phyloP scores from a whole-genome alignment of 1,284 basidiomycete genomes.

The Phellinidium pouzarii region DNA sequence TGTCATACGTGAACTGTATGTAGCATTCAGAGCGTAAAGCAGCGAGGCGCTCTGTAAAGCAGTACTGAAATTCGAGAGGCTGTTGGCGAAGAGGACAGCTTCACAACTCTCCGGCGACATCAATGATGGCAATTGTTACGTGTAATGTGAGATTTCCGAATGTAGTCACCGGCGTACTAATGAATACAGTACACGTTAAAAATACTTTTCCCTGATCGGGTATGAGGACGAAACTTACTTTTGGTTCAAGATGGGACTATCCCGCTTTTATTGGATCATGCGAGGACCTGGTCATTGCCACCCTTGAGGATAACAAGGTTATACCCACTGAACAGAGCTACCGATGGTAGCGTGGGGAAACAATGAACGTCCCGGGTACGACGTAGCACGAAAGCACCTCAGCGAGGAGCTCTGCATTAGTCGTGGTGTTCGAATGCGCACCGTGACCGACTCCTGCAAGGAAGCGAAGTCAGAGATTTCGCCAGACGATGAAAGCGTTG shows the following conservation, averaged over 20 bases:
- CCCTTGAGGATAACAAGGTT: slow-evolving; percentile 47
- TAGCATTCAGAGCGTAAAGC: slow-evolving; percentile 33
- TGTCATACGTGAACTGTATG: slow-evolving; percentile 60
- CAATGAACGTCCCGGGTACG: slow-evolving; percentile 44
- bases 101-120: slow-evolving; percentile 47
- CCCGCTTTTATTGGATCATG: slow-evolving; percentile 45
- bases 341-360: slow-evolving; percentile 57
- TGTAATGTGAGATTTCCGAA: slow-evolving; percentile 47
- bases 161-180: slow-evolving; percentile 34
- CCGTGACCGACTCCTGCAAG: slow-evolving; percentile 30
- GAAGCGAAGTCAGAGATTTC: too few relatives aligned
- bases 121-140: slow-evolving; percentile 45
- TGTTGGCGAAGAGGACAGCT: slow-evolving; percentile 34
- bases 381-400: slow-evolving; percentile 58
- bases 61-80: slow-evolving; percentile 34
- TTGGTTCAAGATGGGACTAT: slow-evolving; percentile 49
- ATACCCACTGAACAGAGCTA: slow-evolving; percentile 48
- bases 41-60: slow-evolving; percentile 32
- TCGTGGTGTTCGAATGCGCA: slow-evolving; percentile 30
- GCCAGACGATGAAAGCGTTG: too few relatives aligned
- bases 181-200: neutral
- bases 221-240: slow-evolving; percentile 29
- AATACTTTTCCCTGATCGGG: neutral
- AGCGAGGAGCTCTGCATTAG: slow-evolving; percentile 33
- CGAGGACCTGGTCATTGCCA: slow-evolving; percentile 54